These are phyloP conservation scores for Colletotrichum tamarilloi DNA, from an alignment of 2,329 filamentous ascomycete genomes.

Conservation along the genomic window DNA sequence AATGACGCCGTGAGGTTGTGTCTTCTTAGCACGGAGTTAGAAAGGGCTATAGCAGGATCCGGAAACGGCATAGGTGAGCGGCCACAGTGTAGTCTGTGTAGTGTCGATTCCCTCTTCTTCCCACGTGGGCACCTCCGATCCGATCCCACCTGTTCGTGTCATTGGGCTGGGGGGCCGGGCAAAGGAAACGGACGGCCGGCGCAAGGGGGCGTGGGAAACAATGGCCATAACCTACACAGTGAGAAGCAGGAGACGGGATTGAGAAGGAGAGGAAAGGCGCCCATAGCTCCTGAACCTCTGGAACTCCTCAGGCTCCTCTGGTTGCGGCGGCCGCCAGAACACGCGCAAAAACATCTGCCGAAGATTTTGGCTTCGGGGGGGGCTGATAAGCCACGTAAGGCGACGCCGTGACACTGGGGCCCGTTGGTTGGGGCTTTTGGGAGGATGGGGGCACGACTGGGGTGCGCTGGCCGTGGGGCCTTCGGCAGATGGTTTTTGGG, in stretches of 20 bases:
- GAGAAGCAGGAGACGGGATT: not conserved
- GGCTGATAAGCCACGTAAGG: conserved; percentile 20
- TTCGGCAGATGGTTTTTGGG: conserved; percentile 29
- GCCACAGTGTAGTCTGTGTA: not conserved
- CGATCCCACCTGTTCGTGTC: conserved; percentile 29
- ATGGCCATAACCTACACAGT: not conserved
- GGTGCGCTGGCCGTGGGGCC: conserved; percentile 13
- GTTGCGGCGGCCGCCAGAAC: not conserved
- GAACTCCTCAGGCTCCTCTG: not conserved
- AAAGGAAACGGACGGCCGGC: conserved; percentile 6
- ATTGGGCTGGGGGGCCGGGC: conserved; percentile 7
- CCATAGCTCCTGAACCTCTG: not conserved
- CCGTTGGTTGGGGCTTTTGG: not conserved
- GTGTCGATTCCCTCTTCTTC: not conserved
- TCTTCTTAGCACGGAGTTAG: not conserved
- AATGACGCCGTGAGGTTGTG: not conserved
- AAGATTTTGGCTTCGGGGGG: conserved; percentile 14
- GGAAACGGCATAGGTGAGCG: conserved; percentile 2
- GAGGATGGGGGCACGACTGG: not conserved
- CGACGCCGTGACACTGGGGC: not conserved
- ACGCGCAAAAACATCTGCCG: conserved; percentile 27
- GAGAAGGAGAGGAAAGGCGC: not conserved
- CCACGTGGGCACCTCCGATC: conserved; percentile 25
- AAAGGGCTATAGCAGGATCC: not conserved
- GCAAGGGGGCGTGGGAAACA: not conserved